Conservation (phyloP, 108 stramenopile genomes). For the Epithemia pelagica region DNA sequence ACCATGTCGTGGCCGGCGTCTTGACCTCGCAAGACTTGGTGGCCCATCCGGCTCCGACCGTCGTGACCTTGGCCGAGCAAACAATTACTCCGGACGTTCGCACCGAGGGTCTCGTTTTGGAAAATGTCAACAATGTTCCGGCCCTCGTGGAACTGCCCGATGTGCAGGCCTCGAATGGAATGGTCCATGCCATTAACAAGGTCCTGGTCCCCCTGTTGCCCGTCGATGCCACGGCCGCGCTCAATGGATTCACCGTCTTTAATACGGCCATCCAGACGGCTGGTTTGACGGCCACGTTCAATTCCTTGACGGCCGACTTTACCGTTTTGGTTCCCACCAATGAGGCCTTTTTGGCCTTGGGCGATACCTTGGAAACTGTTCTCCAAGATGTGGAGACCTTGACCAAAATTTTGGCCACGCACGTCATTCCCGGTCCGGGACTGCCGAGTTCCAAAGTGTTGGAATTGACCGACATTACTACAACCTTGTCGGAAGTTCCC, state of each 20-base stretch:
- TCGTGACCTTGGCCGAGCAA: too few relatives aligned
- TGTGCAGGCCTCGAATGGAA: slow-evolving; percentile 14
- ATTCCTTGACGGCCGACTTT: too few relatives aligned
- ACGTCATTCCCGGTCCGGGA: background rate
- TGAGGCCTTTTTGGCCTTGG: background rate
- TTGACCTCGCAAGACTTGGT: background rate
- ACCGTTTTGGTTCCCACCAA: slow-evolving; percentile 17
- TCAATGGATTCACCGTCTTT: too few relatives aligned
- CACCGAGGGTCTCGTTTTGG: background rate
- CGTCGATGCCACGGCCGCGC: slow-evolving; percentile 22
- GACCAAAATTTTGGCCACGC: background rate
- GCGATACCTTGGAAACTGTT: background rate
- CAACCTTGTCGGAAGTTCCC: background rate
- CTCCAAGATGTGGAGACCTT: background rate
- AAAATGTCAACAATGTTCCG: background rate
- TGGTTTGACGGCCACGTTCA: too few relatives aligned
- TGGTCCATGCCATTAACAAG: slow-evolving; percentile 16
- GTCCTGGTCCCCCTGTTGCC: slow-evolving; percentile 8
- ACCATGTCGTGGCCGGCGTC: slow-evolving; percentile 14
- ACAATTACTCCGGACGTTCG: background rate
- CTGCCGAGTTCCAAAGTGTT: background rate
- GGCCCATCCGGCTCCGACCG: background rate
- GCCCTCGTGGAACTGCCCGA: background rate
- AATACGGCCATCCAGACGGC: too few relatives aligned
- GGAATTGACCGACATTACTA: background rate